A percentile compares a stretch with the other conserved stretches of the same genome.
phyloP scores from a whole-genome alignment of 1,284 basidiomycete genomes.

The Ganoderma sinense region DNA sequence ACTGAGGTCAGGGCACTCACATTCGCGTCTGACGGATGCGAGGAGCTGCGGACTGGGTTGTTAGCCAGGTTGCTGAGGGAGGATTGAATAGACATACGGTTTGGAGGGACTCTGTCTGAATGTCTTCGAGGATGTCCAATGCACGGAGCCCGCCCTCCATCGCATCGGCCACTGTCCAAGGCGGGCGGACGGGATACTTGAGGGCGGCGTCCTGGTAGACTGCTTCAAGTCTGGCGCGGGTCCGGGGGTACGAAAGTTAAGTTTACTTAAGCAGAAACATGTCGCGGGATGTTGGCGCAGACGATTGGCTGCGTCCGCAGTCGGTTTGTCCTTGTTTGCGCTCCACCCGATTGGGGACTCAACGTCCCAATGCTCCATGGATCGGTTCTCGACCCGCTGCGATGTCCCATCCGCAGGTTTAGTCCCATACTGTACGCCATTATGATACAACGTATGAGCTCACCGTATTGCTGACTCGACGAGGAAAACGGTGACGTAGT shows the following conservation, averaged over 20 bases:
- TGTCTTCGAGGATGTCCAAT: constrained; percentile 32
- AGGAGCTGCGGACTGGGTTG: constrained; percentile 43
- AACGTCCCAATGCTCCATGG: no score
- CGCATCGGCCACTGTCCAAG: background rate
- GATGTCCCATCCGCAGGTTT: no score
- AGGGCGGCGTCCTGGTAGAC: background rate
- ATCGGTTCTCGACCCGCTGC: no score
- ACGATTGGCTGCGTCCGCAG: no score
- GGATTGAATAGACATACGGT: constrained; percentile 41
- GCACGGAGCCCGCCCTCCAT: constrained; percentile 23
- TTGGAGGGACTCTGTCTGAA: constrained; percentile 54
- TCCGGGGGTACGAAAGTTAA: no score
- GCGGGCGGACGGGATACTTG: background rate
- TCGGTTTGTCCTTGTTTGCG: no score
- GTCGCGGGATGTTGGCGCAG: no score
- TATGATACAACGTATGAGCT: no score
- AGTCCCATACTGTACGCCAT: no score
- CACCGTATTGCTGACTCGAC: no score
- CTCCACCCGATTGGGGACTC: no score
- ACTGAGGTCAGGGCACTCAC: constrained; percentile 32
- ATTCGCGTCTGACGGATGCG: constrained; percentile 41
- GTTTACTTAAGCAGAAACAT: no score
- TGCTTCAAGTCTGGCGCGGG: background rate
- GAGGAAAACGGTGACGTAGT: background rate
- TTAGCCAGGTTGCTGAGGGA: constrained; percentile 2